phyloP scores from a whole-genome alignment of 106 monocot species.

The Dendrobium officinale region DNA sequence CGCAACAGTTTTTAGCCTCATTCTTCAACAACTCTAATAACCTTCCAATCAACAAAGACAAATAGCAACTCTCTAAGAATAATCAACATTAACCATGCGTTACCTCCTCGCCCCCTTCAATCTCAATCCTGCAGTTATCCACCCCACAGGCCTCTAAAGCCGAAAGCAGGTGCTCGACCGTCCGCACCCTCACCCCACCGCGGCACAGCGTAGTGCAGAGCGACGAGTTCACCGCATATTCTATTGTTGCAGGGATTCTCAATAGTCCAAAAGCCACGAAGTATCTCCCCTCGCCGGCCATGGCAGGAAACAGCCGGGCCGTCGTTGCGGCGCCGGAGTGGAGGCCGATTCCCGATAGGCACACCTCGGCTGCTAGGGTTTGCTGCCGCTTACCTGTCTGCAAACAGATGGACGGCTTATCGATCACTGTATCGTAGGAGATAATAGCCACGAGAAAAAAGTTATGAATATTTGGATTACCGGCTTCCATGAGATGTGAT shows the following conservation, averaged over 20 bases:
- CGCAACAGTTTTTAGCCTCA: no score
- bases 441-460: neutral
- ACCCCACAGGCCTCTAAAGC: conserved; percentile 73
- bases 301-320: conserved; percentile 53
- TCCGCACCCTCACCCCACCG: conserved; percentile 43
- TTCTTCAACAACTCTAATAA: no score
- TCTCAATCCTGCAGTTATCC: conserved; percentile 76
- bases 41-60: no score
- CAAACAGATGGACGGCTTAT: neutral
- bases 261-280: conserved; percentile 26
- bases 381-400: conserved; percentile 63
- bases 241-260: conserved; percentile 59
- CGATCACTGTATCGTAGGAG: neutral
- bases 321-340: conserved; percentile 60
- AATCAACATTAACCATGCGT: no score
- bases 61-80: no score
- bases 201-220: conserved; percentile 57
- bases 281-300: conserved; percentile 82
- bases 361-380: conserved; percentile 43
- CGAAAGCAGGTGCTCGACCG: conserved; percentile 90
- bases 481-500: conserved; percentile 34
- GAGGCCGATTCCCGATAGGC: conserved; percentile 52
- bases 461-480: conserved; percentile 14
- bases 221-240: conserved; percentile 33
- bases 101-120: conserved; percentile 87